phyloP scores from a whole-genome alignment of 176 grass and related monocot species.

The Bromus sterilis region DNA sequence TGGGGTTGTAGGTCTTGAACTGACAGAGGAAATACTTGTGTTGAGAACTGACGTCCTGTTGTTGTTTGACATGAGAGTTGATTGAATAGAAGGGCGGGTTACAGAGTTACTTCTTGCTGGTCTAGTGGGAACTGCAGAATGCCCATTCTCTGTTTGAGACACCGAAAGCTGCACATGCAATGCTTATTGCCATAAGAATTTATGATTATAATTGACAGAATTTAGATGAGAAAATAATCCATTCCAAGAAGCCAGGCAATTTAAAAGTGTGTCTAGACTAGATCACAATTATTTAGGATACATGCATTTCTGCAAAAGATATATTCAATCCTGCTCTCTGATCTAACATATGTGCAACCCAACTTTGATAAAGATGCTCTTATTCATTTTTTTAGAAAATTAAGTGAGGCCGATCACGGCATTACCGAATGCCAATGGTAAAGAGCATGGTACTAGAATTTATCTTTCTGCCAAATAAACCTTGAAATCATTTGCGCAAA shows the following conservation, averaged over 20 bases:
- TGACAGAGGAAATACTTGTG: conserved; percentile 67
- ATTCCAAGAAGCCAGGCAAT: background rate
- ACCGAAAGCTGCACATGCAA: conserved; percentile 60
- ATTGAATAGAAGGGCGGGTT: conserved; percentile 58
- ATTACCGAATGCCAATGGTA: background rate
- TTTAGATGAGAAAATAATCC: background rate
- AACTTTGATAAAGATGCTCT: background rate
- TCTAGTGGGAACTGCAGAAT: conserved; percentile 49
- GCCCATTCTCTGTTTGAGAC: conserved; percentile 75
- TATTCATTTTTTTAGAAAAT: background rate
- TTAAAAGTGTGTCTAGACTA: background rate
- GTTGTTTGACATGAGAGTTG: conserved; percentile 43
- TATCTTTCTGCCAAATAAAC: background rate
- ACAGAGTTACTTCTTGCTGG: conserved; percentile 80
- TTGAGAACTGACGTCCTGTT: conserved; percentile 81
- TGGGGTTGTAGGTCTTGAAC: conserved; percentile 79
- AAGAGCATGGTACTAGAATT: background rate
- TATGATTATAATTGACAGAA: background rate
- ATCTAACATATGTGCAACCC: background rate
- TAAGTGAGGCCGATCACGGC: background rate
- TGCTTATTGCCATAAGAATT: background rate
- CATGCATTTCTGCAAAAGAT: background rate
- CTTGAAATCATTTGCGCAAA: background rate
- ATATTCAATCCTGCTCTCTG: background rate
- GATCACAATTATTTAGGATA: background rate